Percentiles rank a stretch among this genome's conserved stretches.
These are phyloP conservation scores for Leptographium galeiforme DNA, from an alignment of 2,329 filamentous ascomycete genomes.

Conservation along the genomic window DNA sequence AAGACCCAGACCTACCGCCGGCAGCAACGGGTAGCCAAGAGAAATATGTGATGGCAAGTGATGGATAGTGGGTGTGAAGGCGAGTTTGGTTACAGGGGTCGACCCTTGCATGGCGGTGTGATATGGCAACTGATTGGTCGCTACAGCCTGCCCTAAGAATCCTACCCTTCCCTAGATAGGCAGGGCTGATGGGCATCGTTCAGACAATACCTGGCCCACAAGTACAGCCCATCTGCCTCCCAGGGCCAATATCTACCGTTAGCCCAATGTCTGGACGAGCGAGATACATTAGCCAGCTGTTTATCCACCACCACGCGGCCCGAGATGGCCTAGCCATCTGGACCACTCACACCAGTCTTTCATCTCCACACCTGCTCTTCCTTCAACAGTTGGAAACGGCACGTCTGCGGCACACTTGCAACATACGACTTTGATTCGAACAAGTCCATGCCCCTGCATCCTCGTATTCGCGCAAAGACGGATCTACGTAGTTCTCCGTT, in stretches of 20 bases:
- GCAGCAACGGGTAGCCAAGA: background rate
- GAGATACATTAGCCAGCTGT: background rate
- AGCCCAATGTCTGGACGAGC: too few species aligned
- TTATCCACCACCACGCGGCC: background rate
- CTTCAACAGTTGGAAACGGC: too few species aligned
- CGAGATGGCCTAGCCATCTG: background rate
- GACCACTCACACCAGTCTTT: background rate
- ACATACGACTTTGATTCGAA: too few species aligned
- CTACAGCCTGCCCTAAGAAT: background rate
- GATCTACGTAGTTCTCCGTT: too few species aligned
- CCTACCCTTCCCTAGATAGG: background rate
- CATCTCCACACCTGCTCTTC: background rate
- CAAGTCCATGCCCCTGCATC: too few species aligned
- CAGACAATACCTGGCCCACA: background rate
- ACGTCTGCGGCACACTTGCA: too few species aligned
- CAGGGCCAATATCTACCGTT: too few species aligned
- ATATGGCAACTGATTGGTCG: background rate
- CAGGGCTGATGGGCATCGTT: background rate
- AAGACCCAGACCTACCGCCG: background rate
- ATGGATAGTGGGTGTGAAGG: background rate
- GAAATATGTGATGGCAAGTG: background rate
- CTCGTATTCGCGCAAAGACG: too few species aligned
- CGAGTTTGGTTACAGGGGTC: background rate
- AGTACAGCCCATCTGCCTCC: too few species aligned
- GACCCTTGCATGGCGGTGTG: background rate